phyloP scores from a whole-genome alignment of 2,329 filamentous ascomycete species.

The Sphaerulina musiva region DNA sequence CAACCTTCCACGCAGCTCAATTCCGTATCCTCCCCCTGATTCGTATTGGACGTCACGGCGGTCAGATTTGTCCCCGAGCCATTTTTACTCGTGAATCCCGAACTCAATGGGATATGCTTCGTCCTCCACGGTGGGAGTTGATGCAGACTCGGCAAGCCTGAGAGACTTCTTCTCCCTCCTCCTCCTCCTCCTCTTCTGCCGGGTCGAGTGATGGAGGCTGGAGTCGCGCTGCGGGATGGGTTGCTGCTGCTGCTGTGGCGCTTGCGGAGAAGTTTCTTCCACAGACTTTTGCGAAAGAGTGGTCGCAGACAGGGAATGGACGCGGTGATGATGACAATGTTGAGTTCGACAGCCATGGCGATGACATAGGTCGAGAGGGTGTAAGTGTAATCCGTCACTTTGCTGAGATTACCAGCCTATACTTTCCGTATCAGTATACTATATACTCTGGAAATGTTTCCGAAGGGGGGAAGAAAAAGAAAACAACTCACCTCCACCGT shows the following conservation, averaged over 20 bases:
- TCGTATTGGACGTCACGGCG: background rate
- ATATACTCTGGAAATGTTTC: background rate
- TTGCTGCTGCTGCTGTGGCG: background rate
- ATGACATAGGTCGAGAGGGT: slow-evolving; percentile 26
- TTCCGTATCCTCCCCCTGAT: background rate
- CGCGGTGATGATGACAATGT: slow-evolving; percentile 33
- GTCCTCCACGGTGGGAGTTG: background rate
- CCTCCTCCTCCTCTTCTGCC: background rate
- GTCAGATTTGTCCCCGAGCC: slow-evolving; percentile 6
- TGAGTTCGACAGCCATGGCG: slow-evolving; percentile 30
- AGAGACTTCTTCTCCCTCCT: background rate
- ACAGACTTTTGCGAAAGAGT: background rate
- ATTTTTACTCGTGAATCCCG: slow-evolving; percentile 13
- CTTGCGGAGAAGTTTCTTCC: too few species aligned
- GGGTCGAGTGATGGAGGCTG: background rate
- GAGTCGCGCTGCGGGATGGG: slow-evolving; percentile 1
- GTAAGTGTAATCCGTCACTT: slow-evolving; percentile 29
- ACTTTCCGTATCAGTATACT: too few species aligned
- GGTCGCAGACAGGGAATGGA: slow-evolving; percentile 29
- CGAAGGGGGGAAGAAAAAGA: background rate
- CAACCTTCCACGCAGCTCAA: background rate
- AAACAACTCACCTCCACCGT: slow-evolving; percentile 23
- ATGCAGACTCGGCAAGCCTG: background rate
- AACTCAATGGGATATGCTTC: slow-evolving; percentile 11
- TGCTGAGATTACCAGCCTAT: slow-evolving; percentile 20